phyloP scores from a whole-genome alignment of 768 basidiomycete genomes.

The Russula brevipes region DNA sequence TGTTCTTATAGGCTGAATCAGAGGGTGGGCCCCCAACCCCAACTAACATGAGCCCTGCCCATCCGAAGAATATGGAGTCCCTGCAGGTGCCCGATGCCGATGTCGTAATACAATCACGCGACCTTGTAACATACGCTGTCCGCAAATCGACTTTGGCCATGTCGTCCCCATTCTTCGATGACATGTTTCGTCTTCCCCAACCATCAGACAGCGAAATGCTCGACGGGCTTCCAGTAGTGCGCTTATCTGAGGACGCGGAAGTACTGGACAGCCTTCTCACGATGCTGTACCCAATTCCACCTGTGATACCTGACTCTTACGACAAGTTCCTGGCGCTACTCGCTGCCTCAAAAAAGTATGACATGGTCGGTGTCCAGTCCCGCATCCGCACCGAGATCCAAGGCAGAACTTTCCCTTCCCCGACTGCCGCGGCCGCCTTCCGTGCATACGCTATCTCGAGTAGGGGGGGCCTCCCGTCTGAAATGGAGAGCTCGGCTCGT shows the following conservation, averaged over 20 bases:
- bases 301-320: not conserved
- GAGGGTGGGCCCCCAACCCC: not conserved
- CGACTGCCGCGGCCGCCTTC: slow-evolving; percentile 8
- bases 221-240: slow-evolving; percentile 5
- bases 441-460: slow-evolving; percentile 24
- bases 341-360: slow-evolving; percentile 27
- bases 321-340: slow-evolving; percentile 11
- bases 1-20: not conserved
- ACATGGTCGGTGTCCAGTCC: slow-evolving; percentile 19
- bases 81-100: not conserved
- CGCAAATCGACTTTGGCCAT: slow-evolving; percentile 10
- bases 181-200: slow-evolving; percentile 22
- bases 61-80: not conserved
- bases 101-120: slow-evolving; percentile 4
- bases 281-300: slow-evolving; percentile 12
- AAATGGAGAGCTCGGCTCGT: slow-evolving; percentile 3
- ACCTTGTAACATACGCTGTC: slow-evolving; percentile 1
- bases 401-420: not conserved
- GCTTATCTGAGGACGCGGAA: slow-evolving; percentile 4
- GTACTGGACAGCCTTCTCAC: slow-evolving; percentile 8
- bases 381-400: slow-evolving; percentile 2
- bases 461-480: not conserved
- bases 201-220: not conserved
- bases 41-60: not conserved
- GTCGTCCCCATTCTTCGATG: slow-evolving; percentile 15